Evolutionary conservation across 108 stramenopile species (phyloP).

Genomic region (Cylindrotheca closterium): DNA sequence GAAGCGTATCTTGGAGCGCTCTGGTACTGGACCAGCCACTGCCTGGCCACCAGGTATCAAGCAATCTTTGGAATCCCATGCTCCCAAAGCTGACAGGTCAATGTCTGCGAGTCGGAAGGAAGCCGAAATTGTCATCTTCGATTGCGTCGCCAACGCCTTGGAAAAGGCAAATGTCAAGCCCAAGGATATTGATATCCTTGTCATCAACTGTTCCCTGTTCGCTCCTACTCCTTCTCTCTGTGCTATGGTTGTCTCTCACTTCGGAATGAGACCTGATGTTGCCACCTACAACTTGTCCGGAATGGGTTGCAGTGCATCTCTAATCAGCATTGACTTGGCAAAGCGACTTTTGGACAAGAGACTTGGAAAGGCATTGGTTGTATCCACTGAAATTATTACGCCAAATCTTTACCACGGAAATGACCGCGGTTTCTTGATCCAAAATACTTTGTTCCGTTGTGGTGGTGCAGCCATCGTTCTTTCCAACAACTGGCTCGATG

Average conservation of each 20-base stretch:
- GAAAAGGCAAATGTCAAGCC: slow-evolving; percentile 87
- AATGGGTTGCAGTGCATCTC: slow-evolving; percentile 97
- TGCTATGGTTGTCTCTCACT: slow-evolving; percentile 94
- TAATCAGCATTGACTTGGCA: slow-evolving; percentile 92
- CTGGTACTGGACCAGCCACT: slow-evolving; percentile 91
- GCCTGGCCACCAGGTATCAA: slow-evolving; percentile 98
- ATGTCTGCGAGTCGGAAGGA: slow-evolving; percentile 91
- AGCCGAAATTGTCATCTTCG: slow-evolving; percentile 92
- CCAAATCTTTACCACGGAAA: slow-evolving; percentile 97
- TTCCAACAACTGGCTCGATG: slow-evolving; percentile 93
- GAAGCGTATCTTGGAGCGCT: slow-evolving; percentile 85
- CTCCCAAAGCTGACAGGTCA: slow-evolving; percentile 77
- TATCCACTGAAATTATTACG: slow-evolving; percentile 96
- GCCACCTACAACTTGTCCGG: slow-evolving; percentile 92
- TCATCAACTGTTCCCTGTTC: slow-evolving; percentile 98
- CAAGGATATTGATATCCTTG: slow-evolving; percentile 91
- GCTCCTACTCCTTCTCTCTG: slow-evolving; percentile 96
- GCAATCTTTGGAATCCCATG: slow-evolving; percentile 61
- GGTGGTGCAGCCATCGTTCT: slow-evolving; percentile 98
- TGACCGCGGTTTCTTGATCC: slow-evolving; percentile 92
- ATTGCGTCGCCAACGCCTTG: slow-evolving; percentile 89
- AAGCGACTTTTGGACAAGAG: slow-evolving; percentile 77
- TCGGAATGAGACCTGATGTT: slow-evolving; percentile 89
- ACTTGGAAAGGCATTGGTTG: slow-evolving; percentile 86
- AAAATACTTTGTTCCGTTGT: slow-evolving; percentile 98